Conservation (phyloP, 176 grass and related monocot genomes). For the Phyllostachys edulis region DNA sequence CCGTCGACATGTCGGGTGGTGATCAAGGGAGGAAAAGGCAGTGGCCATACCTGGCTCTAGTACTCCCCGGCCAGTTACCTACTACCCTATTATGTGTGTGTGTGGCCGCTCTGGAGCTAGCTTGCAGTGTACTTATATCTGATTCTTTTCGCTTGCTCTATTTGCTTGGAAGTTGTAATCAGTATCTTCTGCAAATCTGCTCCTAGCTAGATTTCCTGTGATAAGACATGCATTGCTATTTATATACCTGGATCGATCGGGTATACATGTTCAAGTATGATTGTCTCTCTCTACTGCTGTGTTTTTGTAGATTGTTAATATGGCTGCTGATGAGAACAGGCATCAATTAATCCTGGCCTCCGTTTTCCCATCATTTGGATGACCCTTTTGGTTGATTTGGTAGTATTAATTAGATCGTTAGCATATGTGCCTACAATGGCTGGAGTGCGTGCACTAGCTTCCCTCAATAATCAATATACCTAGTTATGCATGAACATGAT, state of each 20-base stretch:
- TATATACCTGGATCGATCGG: conserved; percentile 5
- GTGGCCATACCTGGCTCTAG: conserved; percentile 7
- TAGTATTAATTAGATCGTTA: conserved; percentile 28
- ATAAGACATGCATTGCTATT: conserved; percentile 27
- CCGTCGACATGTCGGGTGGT: conserved; percentile 15
- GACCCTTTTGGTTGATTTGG: conserved; percentile 38
- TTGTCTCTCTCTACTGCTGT: too few relatives aligned
- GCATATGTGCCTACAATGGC: conserved; percentile 36
- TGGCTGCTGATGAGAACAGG: conserved; percentile 38
- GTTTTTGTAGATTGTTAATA: conserved; percentile 28
- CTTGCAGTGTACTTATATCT: conserved; percentile 29
- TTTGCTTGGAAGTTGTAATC: background rate
- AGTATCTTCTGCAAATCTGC: background rate
- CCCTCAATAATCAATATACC: background rate
- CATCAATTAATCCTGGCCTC: conserved; percentile 41
- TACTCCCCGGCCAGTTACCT: background rate
- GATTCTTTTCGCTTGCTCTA: background rate
- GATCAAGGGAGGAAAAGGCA: background rate
- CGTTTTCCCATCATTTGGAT: conserved; percentile 26
- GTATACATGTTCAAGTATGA: background rate
- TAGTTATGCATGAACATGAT: background rate
- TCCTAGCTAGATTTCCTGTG: conserved; percentile 10
- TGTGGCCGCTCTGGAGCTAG: conserved; percentile 27
- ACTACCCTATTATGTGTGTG: conserved; percentile 7
- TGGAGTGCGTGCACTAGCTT: background rate